Evolutionary conservation across 352 stramenopile species (phyloP).

Genomic region (Pythium brachiatum): DNA sequence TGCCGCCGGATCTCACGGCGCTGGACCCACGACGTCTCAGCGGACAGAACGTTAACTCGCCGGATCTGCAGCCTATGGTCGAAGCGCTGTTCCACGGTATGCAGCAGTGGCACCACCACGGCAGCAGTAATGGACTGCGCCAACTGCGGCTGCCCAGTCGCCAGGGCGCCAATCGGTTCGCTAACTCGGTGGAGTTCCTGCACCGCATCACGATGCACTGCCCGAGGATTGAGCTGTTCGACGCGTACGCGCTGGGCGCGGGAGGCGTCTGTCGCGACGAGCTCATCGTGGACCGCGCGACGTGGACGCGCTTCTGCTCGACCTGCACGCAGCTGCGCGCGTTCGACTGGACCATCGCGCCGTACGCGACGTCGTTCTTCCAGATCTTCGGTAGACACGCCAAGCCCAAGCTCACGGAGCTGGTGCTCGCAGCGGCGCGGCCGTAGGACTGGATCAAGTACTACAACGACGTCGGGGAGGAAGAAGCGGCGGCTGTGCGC

Average conservation of each 20-base stretch:
- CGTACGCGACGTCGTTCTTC: slow-evolving; percentile 13
- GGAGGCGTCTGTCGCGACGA: neutral
- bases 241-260: neutral
- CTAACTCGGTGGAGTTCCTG: neutral
- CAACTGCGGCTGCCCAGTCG: slow-evolving; percentile 6
- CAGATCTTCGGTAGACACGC: slow-evolving; percentile 16
- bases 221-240: slow-evolving; percentile 6
- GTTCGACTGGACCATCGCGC: slow-evolving; percentile 10
- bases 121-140: neutral
- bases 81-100: neutral
- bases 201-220: neutral
- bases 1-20: slow-evolving; percentile 5
- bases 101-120: slow-evolving; percentile 13
- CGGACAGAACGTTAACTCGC: neutral
- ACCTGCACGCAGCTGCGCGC: slow-evolving; percentile 1
- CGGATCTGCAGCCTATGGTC: slow-evolving; percentile 1
- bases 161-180: neutral
- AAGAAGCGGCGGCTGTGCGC: slow-evolving; percentile 4
- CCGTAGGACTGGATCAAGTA: slow-evolving; percentile 18
- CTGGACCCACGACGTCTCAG: neutral
- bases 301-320: slow-evolving; percentile 8
- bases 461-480: slow-evolving; percentile 5
- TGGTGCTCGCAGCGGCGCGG: neutral
- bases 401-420: slow-evolving; percentile 13
- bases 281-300: slow-evolving; percentile 7